Evolutionary conservation across 345 rosid species (phyloP), one percentile per base, ranked within the genome.

Genomic region (Populus tremula): DNA sequence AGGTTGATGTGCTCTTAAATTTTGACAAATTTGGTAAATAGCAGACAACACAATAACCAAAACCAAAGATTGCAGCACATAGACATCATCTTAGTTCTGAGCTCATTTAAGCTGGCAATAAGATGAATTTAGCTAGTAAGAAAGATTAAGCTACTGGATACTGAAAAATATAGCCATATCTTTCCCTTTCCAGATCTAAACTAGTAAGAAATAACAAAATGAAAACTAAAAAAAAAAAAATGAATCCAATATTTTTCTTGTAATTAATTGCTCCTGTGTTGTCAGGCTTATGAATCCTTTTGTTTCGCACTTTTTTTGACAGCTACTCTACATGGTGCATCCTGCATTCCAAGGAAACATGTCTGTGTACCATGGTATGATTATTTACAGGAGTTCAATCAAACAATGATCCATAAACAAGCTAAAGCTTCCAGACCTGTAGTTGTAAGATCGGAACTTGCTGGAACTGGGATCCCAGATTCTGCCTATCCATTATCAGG

Each of bases 371-470:
- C 59, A 16, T 64, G 80, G 85, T 69, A 71, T 82, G 49, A 39
- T 76, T 77, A 69, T 65, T 53, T 79, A 71, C 67, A 74, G 53
- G 75, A 77, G 50, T 82, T 86, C 53, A 78, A 66, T 77, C 65
- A 74, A 72, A 45, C 61, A 11, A 38, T 78, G 41, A 79, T 83
- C 62, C 76, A 67, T 54, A 76, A 79, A 36, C 71, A 5, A 59
- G 82, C 72, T 70, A 86, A 82, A 23, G 68, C 76, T 49, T 39
- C 78, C 64, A 86, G 90, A 79, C 35, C 9, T 35, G 23, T 84
- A 16, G 78, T 83, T 47, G 89, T 70, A 4, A 90, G 88, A 88
- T 89, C 93, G 71, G 89, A 89, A 85, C 81, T 91, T 80, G 91
- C 91, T 21, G 91, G 90, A 77, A 59, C 79, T 80, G 92, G 93